Evolutionary conservation across 192 early-diverging fungal species (phyloP).

Genomic region (Backusella luteola): DNA sequence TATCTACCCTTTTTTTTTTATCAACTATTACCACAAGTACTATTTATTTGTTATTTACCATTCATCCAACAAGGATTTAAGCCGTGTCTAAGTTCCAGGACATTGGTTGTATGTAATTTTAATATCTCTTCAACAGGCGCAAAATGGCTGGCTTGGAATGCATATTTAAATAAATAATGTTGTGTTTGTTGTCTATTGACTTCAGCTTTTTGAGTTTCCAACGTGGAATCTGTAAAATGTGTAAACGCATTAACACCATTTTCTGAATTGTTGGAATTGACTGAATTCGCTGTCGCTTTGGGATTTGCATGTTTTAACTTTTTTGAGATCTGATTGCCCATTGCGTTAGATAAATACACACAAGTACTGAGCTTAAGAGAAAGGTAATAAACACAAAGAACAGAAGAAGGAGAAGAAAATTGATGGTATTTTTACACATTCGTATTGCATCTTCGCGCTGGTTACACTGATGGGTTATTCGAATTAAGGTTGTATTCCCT

Average conservation of each 20-base stretch:
- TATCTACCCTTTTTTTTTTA: conserved; percentile 10
- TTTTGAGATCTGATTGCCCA: conserved; percentile 20
- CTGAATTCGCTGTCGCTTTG: neutral
- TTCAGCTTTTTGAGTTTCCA: neutral
- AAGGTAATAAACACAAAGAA: neutral
- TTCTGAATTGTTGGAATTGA: neutral
- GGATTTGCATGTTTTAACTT: neutral
- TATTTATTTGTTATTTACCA: conserved; percentile 15
- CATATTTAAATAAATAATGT: conserved; percentile 30
- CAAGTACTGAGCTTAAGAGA: neutral
- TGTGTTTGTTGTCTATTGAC: conserved; percentile 6
- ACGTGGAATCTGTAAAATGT: neutral
- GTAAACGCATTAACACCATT: neutral
- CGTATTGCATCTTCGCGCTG: neutral
- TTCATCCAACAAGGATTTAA: conserved; percentile 10
- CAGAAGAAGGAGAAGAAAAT: neutral
- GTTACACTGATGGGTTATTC: no score
- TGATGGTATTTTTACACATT: neutral
- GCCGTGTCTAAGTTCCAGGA: conserved; percentile 22
- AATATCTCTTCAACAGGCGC: conserved; percentile 21
- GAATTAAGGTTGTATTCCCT: no score
- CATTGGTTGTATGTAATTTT: neutral
- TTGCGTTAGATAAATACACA: neutral
- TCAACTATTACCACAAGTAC: no score
- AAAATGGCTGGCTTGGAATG: conserved; percentile 16